phyloP scores from a whole-genome alignment of 257 asterid genomes.

The Solanum sitiens region DNA sequence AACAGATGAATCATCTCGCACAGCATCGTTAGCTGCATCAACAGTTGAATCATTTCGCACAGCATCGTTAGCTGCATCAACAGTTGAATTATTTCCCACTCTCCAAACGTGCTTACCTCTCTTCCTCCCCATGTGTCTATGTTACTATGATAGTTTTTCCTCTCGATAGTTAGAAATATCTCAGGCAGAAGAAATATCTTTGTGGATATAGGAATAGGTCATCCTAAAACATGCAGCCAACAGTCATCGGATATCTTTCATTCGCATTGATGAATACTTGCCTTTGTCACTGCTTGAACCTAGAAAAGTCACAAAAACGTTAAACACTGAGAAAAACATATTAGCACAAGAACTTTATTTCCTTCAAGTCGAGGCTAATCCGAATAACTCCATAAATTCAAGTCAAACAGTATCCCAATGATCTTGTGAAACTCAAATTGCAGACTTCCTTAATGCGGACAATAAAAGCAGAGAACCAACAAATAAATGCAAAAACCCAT shows the following conservation, averaged over 20 bases:
- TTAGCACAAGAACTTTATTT: not conserved
- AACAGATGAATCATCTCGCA: not conserved
- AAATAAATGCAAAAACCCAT: not conserved
- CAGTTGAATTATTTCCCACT: not conserved
- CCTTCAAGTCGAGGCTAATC: not conserved
- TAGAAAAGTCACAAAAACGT: not conserved
- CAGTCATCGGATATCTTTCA: not conserved
- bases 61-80: not conserved
- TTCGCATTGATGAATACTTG: not conserved
- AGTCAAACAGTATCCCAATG: not conserved
- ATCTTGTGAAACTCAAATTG: not conserved
- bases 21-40: not conserved
- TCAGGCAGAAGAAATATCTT: not conserved
- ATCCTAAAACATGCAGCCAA: not conserved
- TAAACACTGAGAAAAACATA: not conserved
- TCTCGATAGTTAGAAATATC: not conserved
- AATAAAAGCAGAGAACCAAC: not conserved
- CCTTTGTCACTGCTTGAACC: not conserved
- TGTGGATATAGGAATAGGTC: not conserved
- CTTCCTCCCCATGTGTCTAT: not conserved
- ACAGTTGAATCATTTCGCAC: not conserved
- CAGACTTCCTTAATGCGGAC: not conserved
- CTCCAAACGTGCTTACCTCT: not conserved
- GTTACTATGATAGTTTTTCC: not conserved
- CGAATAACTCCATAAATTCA: not conserved